Percentiles rank a stretch among this genome's conserved stretches.
Conservation (phyloP, 208 protist genomes). For the Phytomonas sp. region DNA sequence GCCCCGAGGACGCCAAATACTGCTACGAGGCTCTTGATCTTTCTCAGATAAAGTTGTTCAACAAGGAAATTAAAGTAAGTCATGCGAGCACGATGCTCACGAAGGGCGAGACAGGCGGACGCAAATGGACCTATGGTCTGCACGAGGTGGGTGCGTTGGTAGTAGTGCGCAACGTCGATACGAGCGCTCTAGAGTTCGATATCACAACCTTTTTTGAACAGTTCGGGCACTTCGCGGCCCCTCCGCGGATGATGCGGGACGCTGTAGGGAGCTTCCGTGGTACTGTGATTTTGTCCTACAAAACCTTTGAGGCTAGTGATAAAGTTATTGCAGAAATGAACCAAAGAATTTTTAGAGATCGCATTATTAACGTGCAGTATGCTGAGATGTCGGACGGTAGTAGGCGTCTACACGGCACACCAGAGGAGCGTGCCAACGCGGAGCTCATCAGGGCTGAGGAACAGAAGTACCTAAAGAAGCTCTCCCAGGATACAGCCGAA, state of each 20-base stretch:
- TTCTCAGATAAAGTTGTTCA: slow-evolving; percentile 57
- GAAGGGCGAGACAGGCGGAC: slow-evolving; percentile 16
- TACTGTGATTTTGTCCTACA: slow-evolving; percentile 68
- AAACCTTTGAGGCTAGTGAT: slow-evolving; percentile 63
- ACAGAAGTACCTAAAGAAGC: slow-evolving; percentile 47
- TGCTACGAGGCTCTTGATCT: slow-evolving; percentile 71
- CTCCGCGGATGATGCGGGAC: slow-evolving; percentile 75
- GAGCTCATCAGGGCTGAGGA: slow-evolving; percentile 62
- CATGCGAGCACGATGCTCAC: slow-evolving; percentile 39
- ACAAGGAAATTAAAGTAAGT: slow-evolving; percentile 49
- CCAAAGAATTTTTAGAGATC: slow-evolving; percentile 50
- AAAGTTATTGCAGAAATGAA: slow-evolving; percentile 68
- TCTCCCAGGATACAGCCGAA: slow-evolving; percentile 35
- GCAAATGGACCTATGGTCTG: slow-evolving; percentile 13
- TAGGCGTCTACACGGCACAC: slow-evolving; percentile 59
- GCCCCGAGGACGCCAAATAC: slow-evolving; percentile 83
- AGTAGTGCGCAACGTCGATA: slow-evolving; percentile 66
- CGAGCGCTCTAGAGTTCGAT: slow-evolving; percentile 64
- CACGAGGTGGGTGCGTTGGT: slow-evolving; percentile 86
- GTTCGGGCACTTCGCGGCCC: slow-evolving; percentile 75
- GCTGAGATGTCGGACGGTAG: slow-evolving; percentile 79
- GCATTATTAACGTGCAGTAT: slow-evolving; percentile 63
- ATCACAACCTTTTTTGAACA: slow-evolving; percentile 68
- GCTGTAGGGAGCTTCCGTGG: slow-evolving; percentile 69
- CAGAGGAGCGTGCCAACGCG: slow-evolving; percentile 70